A percentile compares a stretch with the other conserved stretches of the same genome.
Conservation (phyloP, 208 protist species). For the Wallacemonas rigidus region DNA sequence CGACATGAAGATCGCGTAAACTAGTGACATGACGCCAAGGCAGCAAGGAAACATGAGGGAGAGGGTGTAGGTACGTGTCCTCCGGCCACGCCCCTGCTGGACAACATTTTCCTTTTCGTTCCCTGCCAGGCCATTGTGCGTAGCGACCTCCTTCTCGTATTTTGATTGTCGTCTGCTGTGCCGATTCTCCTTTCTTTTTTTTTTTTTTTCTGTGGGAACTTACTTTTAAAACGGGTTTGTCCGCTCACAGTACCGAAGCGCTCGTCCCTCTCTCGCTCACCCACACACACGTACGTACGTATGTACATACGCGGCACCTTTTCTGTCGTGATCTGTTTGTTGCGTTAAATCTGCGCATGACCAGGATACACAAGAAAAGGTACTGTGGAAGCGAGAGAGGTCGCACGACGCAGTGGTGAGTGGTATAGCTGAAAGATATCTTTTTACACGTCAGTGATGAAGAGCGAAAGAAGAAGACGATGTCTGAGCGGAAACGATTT, state of each 20-base stretch:
- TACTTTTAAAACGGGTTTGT: background rate
- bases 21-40: too few relatives aligned
- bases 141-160: slow-evolving; percentile 21
- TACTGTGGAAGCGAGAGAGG: slow-evolving; percentile 50
- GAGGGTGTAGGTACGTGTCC: too few relatives aligned
- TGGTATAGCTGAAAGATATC: too few relatives aligned
- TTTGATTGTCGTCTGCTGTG: background rate
- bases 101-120: slow-evolving; percentile 88
- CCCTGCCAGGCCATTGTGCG: slow-evolving; percentile 85
- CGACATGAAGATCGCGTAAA: slow-evolving; percentile 88
- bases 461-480: too few relatives aligned
- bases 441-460: too few relatives aligned
- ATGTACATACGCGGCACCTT: background rate
- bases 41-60: too few relatives aligned
- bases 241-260: background rate
- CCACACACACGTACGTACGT: background rate
- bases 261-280: background rate
- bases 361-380: slow-evolving; percentile 40
- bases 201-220: background rate
- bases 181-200: background rate
- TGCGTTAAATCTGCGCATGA: background rate
- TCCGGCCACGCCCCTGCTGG: slow-evolving; percentile 25
- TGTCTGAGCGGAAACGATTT: too few relatives aligned
- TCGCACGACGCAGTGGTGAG: too few relatives aligned
- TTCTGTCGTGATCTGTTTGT: background rate